Base-by-base conservation (phyloP, 2,329 filamentous ascomycete genomes). In the Seiridium unicorne region DNA sequence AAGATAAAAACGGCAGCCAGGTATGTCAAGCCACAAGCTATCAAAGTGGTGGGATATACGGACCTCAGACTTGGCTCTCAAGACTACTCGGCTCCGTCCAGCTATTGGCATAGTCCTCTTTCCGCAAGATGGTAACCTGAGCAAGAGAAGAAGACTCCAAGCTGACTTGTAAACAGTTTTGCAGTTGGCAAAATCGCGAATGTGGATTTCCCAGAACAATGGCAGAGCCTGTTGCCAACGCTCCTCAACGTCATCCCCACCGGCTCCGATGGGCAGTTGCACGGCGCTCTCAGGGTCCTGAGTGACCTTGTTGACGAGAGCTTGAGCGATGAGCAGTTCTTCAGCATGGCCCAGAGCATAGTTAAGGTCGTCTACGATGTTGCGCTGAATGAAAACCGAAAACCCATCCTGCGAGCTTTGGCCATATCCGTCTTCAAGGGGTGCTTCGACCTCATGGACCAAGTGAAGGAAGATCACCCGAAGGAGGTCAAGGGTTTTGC, bases 391-490 rank as follows among this genome's bases (percentile, higher is more conserved):
- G 85, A 90, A 61, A 83, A 82, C 62, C 87, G 91, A 67, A 93
- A 91, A 71, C 83, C 90, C 8, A 86, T 87, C 61, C 81, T 97
- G 61, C 86, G 95, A 62, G 92, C 93, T 36, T 81, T 98, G 66
- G 91, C 95, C 44, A 89, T 98, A 47, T 92, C 90, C 46, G 91
- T 97, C 60, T 97, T 98, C 81, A 86, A 92, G 60, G 88, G 88
- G 54, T 97, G 92, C 76, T 96, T 99, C 73, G 93, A 98, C 72
- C 91, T 95, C 60, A 86, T 99, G 78, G 93, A 98, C 76, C 96
- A 97, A 86, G 91, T 98, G 65, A 90, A 97, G 81, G 93, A 97
- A 66, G 92, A 96, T 67, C 91, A 98, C 76, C 91, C 91, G 69
- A 84, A 84, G 60, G 91, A 91, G 59, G 92, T 98, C 62, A 95